These are phyloP conservation scores for Naganishia liquefaciens DNA, from an alignment of 1,284 basidiomycete genomes.

Conservation along the genomic window DNA sequence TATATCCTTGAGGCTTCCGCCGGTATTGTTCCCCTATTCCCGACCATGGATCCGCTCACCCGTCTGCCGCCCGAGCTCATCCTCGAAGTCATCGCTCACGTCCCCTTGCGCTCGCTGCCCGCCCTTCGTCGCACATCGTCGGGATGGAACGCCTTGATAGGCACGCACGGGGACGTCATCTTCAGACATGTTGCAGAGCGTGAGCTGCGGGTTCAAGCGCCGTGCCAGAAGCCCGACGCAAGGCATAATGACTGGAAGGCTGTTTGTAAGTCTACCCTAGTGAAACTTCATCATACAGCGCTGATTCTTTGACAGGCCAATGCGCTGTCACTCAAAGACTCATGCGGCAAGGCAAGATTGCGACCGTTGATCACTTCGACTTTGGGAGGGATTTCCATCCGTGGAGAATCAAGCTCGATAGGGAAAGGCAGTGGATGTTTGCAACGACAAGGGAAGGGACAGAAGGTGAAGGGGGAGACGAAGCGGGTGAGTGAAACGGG, in stretches of 20 bases:
- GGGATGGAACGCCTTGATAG: conserved; percentile 38
- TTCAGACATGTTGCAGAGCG: conserved; percentile 23
- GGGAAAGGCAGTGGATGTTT: conserved; percentile 40
- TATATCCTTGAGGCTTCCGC: no score
- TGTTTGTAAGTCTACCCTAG: not conserved
- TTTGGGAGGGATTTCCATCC: conserved; percentile 5
- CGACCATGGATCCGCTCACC: conserved; percentile 40
- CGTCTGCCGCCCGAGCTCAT: conserved; percentile 44
- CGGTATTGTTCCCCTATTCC: not conserved
- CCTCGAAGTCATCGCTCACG: conserved; percentile 42
- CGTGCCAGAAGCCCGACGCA: not conserved
- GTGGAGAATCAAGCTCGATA: conserved; percentile 48
- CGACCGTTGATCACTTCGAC: conserved; percentile 3
- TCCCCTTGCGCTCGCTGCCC: conserved; percentile 38
- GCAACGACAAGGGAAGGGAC: conserved; percentile 33
- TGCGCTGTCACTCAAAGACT: not conserved
- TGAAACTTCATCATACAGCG: no score
- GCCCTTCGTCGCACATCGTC: conserved; percentile 35
- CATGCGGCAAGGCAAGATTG: conserved; percentile 8
- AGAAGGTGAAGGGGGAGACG: not conserved
- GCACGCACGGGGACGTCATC: conserved; percentile 35
- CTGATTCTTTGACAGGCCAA: conserved; percentile 1
- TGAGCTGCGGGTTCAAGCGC: not conserved
- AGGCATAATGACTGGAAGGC: conserved; percentile 7
- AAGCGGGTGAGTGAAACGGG: not conserved